Base-by-base conservation (phyloP, 257 asterid species). In the Nicotiana tomentosiformis region DNA sequence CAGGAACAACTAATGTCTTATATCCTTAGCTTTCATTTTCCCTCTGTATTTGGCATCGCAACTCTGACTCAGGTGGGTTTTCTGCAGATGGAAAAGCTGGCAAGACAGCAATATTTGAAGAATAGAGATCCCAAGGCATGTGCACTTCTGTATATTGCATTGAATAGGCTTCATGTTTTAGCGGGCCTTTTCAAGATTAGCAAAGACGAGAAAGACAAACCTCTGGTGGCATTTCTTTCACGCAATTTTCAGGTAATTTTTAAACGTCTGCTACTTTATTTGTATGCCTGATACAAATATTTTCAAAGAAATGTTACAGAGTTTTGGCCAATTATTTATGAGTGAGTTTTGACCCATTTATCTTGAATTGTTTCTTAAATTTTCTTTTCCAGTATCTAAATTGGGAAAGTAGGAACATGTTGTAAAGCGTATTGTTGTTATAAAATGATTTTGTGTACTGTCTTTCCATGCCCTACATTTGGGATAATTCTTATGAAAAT, bases 121-220 rank as follows among this genome's bases (percentile, higher is more conserved):
- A 90, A 85, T 70, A 96, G 86, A 88, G 99, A 96, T 89, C 98
- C 99, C 60, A 96, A 88, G 92, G 97, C 93, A 76, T 94, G 98
- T 86, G 85, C 97, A 11, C 98, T 96, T 83, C 97, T 96, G 80
- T 96, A 96, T 87, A 89, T 93, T 65, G 97, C 97, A 51, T 88
- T 96, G 87, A 96, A 91, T 88, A 93, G 98, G 92, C 89, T 91
- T 87, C 98, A 96, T 90, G 99, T 96, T 87, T 88, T 94, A 90
- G 92, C 93, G 83, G 98, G 98, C 82, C 97, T 96, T 87, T 96
- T 94, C 86, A 96, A 92, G 89, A 90, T 96, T 81, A 96, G 98
- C 93, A 96, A 90, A 91, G 97, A 96, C 53, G 98, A 94, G 12
- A 96, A 91, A 88, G 98, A 96, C 89, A 94, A 91, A 86, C 97